Percentiles rank a stretch among this genome's conserved stretches.
These are phyloP conservation scores for Ascochyta rabiei DNA, from an alignment of 2,329 filamentous ascomycete species.

Conservation along the genomic window DNA sequence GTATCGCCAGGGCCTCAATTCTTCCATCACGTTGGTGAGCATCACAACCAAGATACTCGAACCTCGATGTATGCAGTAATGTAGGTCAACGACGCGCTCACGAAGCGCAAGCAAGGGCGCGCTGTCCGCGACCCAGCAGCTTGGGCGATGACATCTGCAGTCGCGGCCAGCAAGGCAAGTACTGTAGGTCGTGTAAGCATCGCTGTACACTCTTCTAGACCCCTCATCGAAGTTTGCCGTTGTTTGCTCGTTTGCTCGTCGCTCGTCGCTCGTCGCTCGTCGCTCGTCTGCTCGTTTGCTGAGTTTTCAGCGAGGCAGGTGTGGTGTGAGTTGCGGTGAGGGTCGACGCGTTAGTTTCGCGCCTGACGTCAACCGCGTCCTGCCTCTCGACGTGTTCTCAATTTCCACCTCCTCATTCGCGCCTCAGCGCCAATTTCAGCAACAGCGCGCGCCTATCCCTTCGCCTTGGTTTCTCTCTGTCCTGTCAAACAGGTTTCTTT, in stretches of 20 bases:
- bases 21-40: not conserved
- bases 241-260: not conserved
- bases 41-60: not conserved
- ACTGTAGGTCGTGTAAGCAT: not conserved
- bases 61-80: not conserved
- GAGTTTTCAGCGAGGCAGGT: not conserved
- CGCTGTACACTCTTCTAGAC: not conserved
- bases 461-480: not conserved
- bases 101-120: not conserved
- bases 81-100: not conserved
- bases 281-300: not conserved
- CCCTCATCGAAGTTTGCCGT: not conserved
- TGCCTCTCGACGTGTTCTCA: conserved; percentile 13
- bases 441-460: conserved; percentile 11
- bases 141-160: not conserved
- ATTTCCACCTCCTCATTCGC: conserved; percentile 14
- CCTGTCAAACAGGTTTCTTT: conserved; percentile 1
- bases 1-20: not conserved
- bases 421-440: conserved; percentile 12
- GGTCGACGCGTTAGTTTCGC: conserved; percentile 20
- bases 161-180: not conserved
- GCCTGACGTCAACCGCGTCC: conserved; percentile 25
- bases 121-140: not conserved
- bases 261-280: not conserved
- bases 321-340: conserved; percentile 17